Conservation (phyloP, 768 basidiomycete species). For the Hysterangium stoloniferum region DNA sequence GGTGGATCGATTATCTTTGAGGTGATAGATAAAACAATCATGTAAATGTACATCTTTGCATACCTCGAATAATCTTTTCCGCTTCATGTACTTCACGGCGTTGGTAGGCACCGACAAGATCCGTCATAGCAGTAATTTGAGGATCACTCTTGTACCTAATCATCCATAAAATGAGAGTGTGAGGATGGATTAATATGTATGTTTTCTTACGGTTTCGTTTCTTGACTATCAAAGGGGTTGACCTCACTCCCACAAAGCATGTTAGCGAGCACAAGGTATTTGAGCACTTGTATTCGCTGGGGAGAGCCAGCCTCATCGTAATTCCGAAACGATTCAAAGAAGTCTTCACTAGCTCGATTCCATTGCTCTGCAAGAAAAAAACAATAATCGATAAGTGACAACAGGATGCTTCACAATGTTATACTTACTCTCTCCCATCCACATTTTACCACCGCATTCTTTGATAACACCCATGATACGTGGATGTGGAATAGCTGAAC, state of each 20-base stretch:
- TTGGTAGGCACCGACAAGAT: slow-evolving; percentile 94
- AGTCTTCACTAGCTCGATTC: slow-evolving; percentile 94
- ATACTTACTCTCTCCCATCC: slow-evolving; percentile 94
- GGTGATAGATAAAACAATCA: neutral
- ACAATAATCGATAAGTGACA: neutral
- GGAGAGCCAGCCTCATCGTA: slow-evolving; percentile 98
- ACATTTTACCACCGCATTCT: slow-evolving; percentile 99
- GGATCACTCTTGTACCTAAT: slow-evolving; percentile 87
- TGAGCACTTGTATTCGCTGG: slow-evolving; percentile 94
- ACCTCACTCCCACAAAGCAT: slow-evolving; percentile 98
- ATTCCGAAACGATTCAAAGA: slow-evolving; percentile 97
- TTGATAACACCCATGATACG: slow-evolving; percentile 98
- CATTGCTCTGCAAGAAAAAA: slow-evolving; percentile 64
- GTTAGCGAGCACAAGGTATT: slow-evolving; percentile 95
- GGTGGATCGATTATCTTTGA: slow-evolving; percentile 80
- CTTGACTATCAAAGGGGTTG: slow-evolving; percentile 98
- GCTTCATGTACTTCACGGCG: slow-evolving; percentile 94
- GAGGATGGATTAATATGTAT: neutral
- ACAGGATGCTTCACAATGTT: neutral
- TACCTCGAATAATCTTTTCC: slow-evolving; percentile 89
- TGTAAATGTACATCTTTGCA: slow-evolving; percentile 11
- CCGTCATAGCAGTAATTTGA: slow-evolving; percentile 97
- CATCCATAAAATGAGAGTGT: neutral
- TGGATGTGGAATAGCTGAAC: slow-evolving; percentile 96
- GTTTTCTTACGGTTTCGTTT: slow-evolving; percentile 87